Evolutionary conservation across 345 rosid species (phyloP).

Genomic region (Moricandia moricandioides): DNA sequence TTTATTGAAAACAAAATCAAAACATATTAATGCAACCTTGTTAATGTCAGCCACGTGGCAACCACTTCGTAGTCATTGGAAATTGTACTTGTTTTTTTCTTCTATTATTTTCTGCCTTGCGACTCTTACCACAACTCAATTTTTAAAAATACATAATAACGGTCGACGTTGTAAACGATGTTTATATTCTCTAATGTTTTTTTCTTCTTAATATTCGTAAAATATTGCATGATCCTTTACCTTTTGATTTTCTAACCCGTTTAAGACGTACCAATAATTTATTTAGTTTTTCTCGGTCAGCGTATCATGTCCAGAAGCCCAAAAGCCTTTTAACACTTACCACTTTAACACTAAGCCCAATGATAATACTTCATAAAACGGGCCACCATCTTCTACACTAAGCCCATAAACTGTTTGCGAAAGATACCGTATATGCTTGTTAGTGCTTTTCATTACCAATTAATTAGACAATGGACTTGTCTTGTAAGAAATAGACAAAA

Average conservation of each 20-base stretch:
- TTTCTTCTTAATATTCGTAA: neutral
- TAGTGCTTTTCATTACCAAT: neutral
- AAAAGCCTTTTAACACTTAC: neutral
- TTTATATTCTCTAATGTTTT: neutral
- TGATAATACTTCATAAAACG: neutral
- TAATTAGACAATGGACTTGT: neutral
- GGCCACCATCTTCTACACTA: neutral
- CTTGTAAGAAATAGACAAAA: constrained; percentile 31
- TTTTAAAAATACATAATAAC: neutral
- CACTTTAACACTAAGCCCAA: neutral
- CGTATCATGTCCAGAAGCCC: too few species aligned
- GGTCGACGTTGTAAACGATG: neutral
- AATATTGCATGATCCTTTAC: neutral
- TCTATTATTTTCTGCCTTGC: neutral
- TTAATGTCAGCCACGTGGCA: constrained; percentile 17
- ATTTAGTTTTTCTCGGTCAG: too few species aligned
- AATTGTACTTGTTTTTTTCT: neutral
- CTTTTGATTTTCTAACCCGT: too few species aligned
- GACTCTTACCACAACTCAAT: neutral
- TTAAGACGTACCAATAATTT: neutral
- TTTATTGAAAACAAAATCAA: neutral
- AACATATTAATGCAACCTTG: neutral
- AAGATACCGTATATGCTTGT: neutral
- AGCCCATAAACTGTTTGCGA: neutral
- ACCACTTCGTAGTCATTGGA: neutral